Percentiles rank a stretch among this genome's conserved stretches.
These are phyloP conservation scores for Zanthoxylum bungeanum DNA, from an alignment of 345 rosid genomes.

Conservation along the genomic window DNA sequence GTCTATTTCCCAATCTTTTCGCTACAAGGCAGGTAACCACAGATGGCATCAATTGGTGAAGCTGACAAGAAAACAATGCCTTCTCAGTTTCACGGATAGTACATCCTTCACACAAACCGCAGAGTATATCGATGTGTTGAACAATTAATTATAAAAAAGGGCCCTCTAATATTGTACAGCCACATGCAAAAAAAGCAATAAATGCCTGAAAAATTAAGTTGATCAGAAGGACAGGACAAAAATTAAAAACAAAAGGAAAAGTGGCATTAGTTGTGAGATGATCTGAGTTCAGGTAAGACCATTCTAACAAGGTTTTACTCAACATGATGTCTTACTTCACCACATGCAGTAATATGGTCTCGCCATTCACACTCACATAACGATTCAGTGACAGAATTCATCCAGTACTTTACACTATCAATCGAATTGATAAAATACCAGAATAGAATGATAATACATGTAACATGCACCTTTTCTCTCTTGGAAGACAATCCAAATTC, in stretches of 20 bases:
- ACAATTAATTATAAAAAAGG: conserved; percentile 10
- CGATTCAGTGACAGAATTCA: background rate
- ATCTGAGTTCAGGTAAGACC: background rate
- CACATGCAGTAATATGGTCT: background rate
- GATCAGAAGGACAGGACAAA: background rate
- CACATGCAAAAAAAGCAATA: background rate
- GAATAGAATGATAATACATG: background rate
- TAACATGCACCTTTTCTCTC: background rate
- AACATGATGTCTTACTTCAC: background rate
- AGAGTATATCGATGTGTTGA: conserved; percentile 5
- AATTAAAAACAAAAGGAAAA: background rate
- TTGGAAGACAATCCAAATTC: background rate
- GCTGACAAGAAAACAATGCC: conserved; percentile 53
- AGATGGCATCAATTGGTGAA: conserved; percentile 99
- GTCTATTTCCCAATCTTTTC: conserved; percentile 84
- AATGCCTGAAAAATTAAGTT: background rate
- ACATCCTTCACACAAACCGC: conserved; percentile 19
- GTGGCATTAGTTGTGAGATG: background rate
- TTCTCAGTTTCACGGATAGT: conserved; percentile 27
- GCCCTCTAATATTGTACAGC: conserved; percentile 4
- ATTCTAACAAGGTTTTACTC: background rate
- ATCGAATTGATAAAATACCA: background rate
- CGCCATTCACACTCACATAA: background rate
- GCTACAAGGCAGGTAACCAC: conserved; percentile 97
- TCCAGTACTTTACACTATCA: background rate